These are phyloP conservation scores for Colletotrichum nymphaeae DNA, from an alignment of 2,329 filamentous ascomycete genomes.

Conservation along the genomic window DNA sequence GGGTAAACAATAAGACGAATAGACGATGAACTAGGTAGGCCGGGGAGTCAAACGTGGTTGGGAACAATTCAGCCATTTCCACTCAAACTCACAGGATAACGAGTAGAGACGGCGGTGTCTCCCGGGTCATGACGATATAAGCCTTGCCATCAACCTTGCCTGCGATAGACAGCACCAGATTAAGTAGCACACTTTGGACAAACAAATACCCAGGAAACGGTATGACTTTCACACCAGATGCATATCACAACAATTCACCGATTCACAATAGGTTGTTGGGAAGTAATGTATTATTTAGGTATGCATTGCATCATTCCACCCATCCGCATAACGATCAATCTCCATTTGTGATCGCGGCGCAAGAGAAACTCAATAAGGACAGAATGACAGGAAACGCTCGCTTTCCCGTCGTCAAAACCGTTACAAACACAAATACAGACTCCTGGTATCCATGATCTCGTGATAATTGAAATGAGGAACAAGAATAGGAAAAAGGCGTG, in stretches of 20 bases:
- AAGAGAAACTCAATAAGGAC: conserved; percentile 23
- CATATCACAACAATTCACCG: background rate
- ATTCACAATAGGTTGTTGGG: background rate
- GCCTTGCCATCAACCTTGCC: too few species aligned
- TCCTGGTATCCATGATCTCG: conserved; percentile 22
- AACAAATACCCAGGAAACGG: too few species aligned
- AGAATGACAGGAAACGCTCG: conserved; percentile 28
- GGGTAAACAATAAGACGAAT: too few species aligned
- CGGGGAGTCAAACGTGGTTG: too few species aligned
- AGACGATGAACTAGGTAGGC: too few species aligned
- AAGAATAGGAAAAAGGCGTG: background rate
- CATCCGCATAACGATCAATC: background rate
- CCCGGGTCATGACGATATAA: too few species aligned
- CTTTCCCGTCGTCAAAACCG: background rate
- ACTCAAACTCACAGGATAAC: too few species aligned
- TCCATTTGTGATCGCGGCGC: background rate
- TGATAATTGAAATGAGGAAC: background rate
- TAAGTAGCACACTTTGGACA: too few species aligned
- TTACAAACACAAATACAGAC: background rate
- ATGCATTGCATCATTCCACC: background rate
- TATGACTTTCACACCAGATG: too few species aligned
- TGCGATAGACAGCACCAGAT: too few species aligned
- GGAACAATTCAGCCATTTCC: too few species aligned
- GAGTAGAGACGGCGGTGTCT: too few species aligned
- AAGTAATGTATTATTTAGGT: conserved; percentile 12